These are phyloP conservation scores for Thalassiosira mediterranea DNA, from an alignment of 352 stramenopile genomes.

Conservation along the genomic window DNA sequence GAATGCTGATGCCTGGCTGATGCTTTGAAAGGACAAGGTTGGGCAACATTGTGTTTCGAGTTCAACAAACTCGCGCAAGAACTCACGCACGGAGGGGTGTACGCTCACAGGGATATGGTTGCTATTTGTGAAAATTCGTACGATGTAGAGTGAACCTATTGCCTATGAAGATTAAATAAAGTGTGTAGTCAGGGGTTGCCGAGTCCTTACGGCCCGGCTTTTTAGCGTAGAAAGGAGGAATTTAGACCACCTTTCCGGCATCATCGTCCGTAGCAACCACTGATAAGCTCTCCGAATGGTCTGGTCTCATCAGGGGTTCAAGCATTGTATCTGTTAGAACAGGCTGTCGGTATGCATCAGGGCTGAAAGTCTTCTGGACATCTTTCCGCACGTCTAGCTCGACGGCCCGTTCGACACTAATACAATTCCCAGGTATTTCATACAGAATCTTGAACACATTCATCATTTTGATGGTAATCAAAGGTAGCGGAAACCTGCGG, in stretches of 20 bases:
- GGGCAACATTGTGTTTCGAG: no score
- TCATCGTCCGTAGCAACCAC: slow-evolving; percentile 3
- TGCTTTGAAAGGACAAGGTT: no score
- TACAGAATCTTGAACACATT: slow-evolving; percentile 58
- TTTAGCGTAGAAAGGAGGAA: neutral
- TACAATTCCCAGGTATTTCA: slow-evolving; percentile 33
- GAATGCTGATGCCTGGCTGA: neutral
- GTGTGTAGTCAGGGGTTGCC: no score
- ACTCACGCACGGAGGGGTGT: no score
- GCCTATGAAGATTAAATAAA: no score
- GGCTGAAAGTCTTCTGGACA: slow-evolving; percentile 36
- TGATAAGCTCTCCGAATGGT: neutral
- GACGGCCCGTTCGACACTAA: slow-evolving; percentile 59
- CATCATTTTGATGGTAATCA: slow-evolving; percentile 69
- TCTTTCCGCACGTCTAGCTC: slow-evolving; percentile 55
- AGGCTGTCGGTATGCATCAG: slow-evolving; percentile 58
- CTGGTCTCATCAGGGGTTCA: slow-evolving; percentile 21
- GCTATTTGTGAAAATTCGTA: no score
- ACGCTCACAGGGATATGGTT: no score
- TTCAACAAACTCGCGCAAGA: no score
- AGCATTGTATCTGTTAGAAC: slow-evolving; percentile 42
- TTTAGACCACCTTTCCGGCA: slow-evolving; percentile 40
- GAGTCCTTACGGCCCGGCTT: no score
- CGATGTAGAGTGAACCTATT: no score
- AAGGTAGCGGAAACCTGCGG: slow-evolving; percentile 67